Evolutionary conservation across 2,329 filamentous ascomycete genomes (phyloP), one percentile per base, ranked within the genome.

Genomic region (Cercospora beticola): DNA sequence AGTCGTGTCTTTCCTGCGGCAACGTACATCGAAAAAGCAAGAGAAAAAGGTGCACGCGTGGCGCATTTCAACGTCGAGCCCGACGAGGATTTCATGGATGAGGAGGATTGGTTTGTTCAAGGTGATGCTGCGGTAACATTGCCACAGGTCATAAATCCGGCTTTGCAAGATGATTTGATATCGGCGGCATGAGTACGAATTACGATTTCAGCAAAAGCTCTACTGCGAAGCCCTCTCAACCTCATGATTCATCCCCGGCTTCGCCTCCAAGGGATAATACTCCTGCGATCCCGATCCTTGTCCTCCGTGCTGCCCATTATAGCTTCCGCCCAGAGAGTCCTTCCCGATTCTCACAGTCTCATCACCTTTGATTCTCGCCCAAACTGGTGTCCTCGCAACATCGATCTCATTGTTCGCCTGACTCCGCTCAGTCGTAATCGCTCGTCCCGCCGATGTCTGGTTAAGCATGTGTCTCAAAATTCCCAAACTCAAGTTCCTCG

Each of bases 391-490:
- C 12, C 21, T n/a, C 10, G 58, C 64, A 12, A 60, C 14, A 43
- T 69, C 64, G n/a, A 56, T 60, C 14, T 64, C 59, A 46, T 31
- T 58, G 28, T 23, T 40, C 6, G 60, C 64, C 14, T 69, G 40
- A 43, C 56, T 67, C 40, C 67, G 12, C 33, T 69, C 67, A 2
- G 67, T 69, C n/a, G 67, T 69, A 14, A 67, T 64, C 10, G 64
- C 18, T 28, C 64, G 31, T 43, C 67, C 64, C 6, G 67, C 64
- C 9, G 67, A 21, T 1, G 64, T 67, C 59, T 69, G 67, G 28
- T 69, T 67, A 14, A 69, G 67, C 36, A 69, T 52, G 5, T 56
- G 63, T 14, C 52, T 14, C 23, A 67, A 7, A 0, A 56, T 56
- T 0, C 21, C 49, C 16, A 69, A 16, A 18, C 59, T 67, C 14